Percentiles rank a stretch among this genome's conserved stretches.
These are phyloP conservation scores for Lepiota brunneoincarnata DNA, from an alignment of 768 basidiomycete genomes.

Conservation along the genomic window DNA sequence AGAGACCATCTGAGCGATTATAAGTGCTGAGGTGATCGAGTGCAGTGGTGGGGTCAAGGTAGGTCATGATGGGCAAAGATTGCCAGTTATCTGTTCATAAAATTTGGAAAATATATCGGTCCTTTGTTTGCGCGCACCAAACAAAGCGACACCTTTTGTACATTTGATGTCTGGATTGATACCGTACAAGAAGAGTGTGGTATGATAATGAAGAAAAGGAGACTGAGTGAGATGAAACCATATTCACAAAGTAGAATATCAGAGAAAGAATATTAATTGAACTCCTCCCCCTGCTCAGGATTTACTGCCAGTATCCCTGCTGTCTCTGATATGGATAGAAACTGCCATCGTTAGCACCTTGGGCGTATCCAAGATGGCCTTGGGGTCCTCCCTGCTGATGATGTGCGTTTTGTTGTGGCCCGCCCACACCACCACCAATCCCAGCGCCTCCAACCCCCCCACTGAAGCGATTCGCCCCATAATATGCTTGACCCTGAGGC, in stretches of 20 bases:
- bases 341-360: constrained; percentile 59
- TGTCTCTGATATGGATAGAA: constrained; percentile 77
- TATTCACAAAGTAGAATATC: constrained; percentile 1
- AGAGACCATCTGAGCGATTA: constrained; percentile 74
- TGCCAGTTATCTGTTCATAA: constrained; percentile 13
- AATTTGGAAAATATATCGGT: constrained; percentile 24
- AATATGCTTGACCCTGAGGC: constrained; percentile 50
- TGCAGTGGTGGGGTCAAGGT: constrained; percentile 71
- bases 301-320: constrained; percentile 61
- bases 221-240: neutral
- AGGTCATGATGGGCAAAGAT: constrained; percentile 29
- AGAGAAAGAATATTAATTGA: neutral
- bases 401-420: constrained; percentile 39
- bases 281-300: neutral
- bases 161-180: constrained; percentile 1
- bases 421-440: constrained; percentile 34
- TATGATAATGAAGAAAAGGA: constrained; percentile 1
- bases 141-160: constrained; percentile 14
- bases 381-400: constrained; percentile 49
- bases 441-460: constrained; percentile 33
- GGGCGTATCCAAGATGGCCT: constrained; percentile 60
- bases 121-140: constrained; percentile 19
- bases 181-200: neutral
- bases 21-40: constrained; percentile 76
- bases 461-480: constrained; percentile 44